Base-by-base conservation (phyloP, 139 green algal species). In the Chlorella sp. region DNA sequence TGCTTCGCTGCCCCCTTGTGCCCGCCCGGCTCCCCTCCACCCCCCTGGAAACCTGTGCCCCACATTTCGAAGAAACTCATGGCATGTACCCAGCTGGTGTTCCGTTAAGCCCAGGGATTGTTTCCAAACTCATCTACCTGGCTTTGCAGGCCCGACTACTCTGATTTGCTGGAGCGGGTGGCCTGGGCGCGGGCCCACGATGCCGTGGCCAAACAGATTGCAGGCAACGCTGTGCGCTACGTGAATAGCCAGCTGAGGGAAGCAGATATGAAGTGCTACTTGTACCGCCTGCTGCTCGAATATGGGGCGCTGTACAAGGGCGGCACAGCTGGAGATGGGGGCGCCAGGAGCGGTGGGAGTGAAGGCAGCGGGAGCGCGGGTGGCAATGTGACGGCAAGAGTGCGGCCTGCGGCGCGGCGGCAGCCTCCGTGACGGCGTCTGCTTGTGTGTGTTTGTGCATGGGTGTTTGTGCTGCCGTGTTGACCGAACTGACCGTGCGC, bases 241-340 rank as follows among this genome's bases (percentile, higher is more conserved):
- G 75, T 81, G n/a, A 81, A 81, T 14, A 30, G 15, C 16, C 34
- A 48, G 75, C 75, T 81, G 75, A 37, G 75, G n/a, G 37, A 37
- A 14, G 75, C 48, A 21, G 75, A 81, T 36, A 34, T 81, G 75
- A 37, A 81, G 75, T 81, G 75, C 18, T 81, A 81, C 75, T 34
- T 81, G 75, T 81, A 81, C 75, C 75, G 75, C 75, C 75, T 81
- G 75, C 34, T 81, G 75, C 75, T 81, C 0, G 75, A 81, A 39
- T 81, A 81, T 53, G 75, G 75, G 2, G 75, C 75, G 7, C 28
- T 68, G 28, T 36, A 85, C 48, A 37, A 30, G 5, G 28, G 30
- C 42, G 18, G 79, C 12, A 30, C 30, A 22, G 42, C 79, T 53
- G 75, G 34, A 22, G 75, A 81, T 48, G 36, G 75, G 34, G 32